Evolutionary conservation across 257 asterid species (phyloP), one percentile per base, ranked within the genome.

Genomic region (Linderniella brevidens): DNA sequence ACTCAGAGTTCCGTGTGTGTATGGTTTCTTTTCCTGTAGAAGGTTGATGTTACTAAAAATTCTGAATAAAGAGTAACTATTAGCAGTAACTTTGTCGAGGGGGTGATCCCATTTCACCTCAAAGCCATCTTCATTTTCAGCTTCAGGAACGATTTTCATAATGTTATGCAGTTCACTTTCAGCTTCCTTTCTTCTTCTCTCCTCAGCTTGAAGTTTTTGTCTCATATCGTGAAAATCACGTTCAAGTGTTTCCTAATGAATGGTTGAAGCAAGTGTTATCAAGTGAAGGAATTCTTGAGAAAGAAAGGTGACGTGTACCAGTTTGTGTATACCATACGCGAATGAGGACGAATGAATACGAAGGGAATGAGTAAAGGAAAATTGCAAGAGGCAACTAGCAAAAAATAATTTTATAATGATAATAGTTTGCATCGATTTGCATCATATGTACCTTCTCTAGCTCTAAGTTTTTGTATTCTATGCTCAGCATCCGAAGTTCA

Each of bases 11-110:
- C 74, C 82, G 58, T 69, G 74, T 49, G 56, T 59, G 67, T 79
- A 69, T n/a, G 79, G 55, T 52, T 59, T 73, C 73, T 86, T 86
- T 64, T 82, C 97, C 97, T 86, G 76, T 49, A 56, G 60, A 58
- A 56, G 5, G 8, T 19, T 8, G 37, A 41, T 41, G 48, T 18
- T 44, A 20, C 25, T 60, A 36, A 52, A 16, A n/a, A 52, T 35
- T 64, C 19, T 17, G 10, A 42, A 50, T 53, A 48, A 47, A 51
- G 17, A 32, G 17, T 41, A 48, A 7, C 17, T 40, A 53, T 25
- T 25, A 25, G 4, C 6, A 25, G 32, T 25, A 38, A 18, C 43
- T 58, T 44, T 19, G 50, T 17, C 9, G 48, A 16, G 52, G 37
- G 48, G 54, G 50, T 49, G 5, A 42, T 50, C 50, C n/a, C n/a